Evolutionary conservation across 768 basidiomycete genomes (phyloP).

Genomic region (Sporobolomyces pararoseus): DNA sequence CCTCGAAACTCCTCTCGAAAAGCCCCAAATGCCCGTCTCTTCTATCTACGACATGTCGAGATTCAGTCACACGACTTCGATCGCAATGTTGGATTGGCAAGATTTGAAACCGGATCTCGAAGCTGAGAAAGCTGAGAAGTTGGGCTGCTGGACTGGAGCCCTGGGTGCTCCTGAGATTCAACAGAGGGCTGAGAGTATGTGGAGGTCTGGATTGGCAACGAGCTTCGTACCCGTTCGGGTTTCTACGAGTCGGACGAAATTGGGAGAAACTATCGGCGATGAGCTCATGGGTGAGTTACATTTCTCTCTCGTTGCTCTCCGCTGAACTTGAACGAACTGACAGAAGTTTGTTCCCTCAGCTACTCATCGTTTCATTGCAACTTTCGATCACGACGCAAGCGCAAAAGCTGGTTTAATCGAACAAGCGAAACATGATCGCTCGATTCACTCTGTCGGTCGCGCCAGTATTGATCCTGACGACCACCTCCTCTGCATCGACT

Average conservation of each 20-base stretch:
- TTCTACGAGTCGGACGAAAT: slow-evolving; percentile 1
- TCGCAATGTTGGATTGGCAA: slow-evolving; percentile 36
- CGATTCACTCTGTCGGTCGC: slow-evolving; percentile 17
- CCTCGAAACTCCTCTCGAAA: background rate
- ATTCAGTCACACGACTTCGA: slow-evolving; percentile 19
- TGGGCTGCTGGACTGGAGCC: slow-evolving; percentile 36
- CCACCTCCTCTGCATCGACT: slow-evolving; percentile 41
- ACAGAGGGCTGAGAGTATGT: slow-evolving; percentile 22
- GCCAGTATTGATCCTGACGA: slow-evolving; percentile 28
- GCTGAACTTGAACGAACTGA: background rate
- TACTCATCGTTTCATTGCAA: slow-evolving; percentile 28
- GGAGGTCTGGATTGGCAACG: slow-evolving; percentile 23
- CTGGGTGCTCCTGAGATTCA: background rate
- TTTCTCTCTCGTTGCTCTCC: background rate
- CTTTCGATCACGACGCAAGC: slow-evolving; percentile 34
- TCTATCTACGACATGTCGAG: slow-evolving; percentile 34
- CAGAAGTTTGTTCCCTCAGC: slow-evolving; percentile 3
- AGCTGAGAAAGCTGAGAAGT: slow-evolving; percentile 20
- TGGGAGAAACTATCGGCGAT: slow-evolving; percentile 11
- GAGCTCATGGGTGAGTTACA: slow-evolving; percentile 27
- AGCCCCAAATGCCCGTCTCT: slow-evolving; percentile 16
- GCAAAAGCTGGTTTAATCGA: slow-evolving; percentile 36
- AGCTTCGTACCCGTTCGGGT: slow-evolving; percentile 30
- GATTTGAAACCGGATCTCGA: slow-evolving; percentile 34
- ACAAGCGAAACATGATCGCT: slow-evolving; percentile 34